Base-by-base conservation (phyloP, 129 eudicot species). In the Centella asiatica region DNA sequence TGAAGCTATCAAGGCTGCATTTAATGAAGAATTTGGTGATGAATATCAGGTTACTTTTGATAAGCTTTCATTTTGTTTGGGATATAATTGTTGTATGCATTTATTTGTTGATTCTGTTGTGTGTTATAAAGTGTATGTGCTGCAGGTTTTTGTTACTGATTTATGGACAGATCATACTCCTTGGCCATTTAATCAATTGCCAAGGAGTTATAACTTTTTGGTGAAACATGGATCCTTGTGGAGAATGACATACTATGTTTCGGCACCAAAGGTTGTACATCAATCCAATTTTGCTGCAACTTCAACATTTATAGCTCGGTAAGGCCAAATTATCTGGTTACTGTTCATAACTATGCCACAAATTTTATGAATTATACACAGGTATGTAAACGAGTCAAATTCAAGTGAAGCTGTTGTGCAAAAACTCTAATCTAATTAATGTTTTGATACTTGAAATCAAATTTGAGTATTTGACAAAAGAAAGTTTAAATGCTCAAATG, bases 101-200 rank as follows among this genome's bases (percentile, higher is more conserved):
- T 62, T 69, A 31, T 60, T 42, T 40, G 55, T 67, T 69, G 53
- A 37, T 69, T 64, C n/a, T 79, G 69, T 73, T 65, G 12, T 48
- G 34, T 28, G 19, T 65, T 55, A 64, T 69, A 45, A 65, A 68
- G 65, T 25, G 60, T 68, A 62, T 63, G 33, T 60, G 57, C 70
- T 76, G 72, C 92, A 92, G 99, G 96, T 92, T 60, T 92, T 77
- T 80, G 76, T 92, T 69, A 85, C 94, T 67, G 99, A 92, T 78
- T 62, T 92, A 51, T 92, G 99, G 99, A 76, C 96, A 1, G 99
- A 87, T 67, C 99, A 92, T 28, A 92, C 99, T 12, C 99, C 96
- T 6, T 85, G 92, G 96, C 96, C 99, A 11, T 92, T 92, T 75
- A 92, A 92, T 69, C 99, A 92, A 62, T 57, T 92, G 78, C 99